Evolutionary conservation across 768 basidiomycete species (phyloP), one percentile per base, ranked within the genome.

Genomic region (Mycena galopus): DNA sequence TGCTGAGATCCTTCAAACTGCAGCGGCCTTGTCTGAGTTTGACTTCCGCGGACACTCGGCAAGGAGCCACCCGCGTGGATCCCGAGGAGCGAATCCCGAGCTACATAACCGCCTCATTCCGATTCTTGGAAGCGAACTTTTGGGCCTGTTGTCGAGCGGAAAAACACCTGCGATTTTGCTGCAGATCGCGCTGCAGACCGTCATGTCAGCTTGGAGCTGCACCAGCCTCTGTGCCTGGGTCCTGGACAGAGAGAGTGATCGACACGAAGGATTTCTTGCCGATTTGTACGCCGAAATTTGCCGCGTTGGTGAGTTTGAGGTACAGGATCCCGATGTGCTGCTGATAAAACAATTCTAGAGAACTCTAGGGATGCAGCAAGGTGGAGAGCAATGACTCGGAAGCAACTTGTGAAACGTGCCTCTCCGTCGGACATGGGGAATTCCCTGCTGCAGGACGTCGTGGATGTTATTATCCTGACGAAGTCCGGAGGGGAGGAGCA

Each of bases 1-100:
- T 39, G 72, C 80, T 10, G 80, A 82, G 55, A 81, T 85, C 21
- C 78, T 81, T 17, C 84, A 86, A 71, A 79, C 78, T 21, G 81
- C 82, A 0, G 82, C 83, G 1, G 78, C 76, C 65, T 79, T 85
- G 75, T 77, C 85, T 0, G 84, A 85, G 27, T 60, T 47, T 25
- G 66, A 67, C 25, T 47, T 67, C 25, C 30, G 39, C 4, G 23
- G 51, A 12, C 61, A n/a, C 12, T 64, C 44, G 17, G 16, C 27
- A 6, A 65, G 47, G 58, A 39, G 4, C 16, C 23, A 27, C 27
- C 14, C n/a, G n/a, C n/a, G 29, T 47, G 47, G 23, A 25, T 19
- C 47, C 19, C 44, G 33, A 16, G 10, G 29, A 7, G 8, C 14
- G 10, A 37, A 53, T 50, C 8, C 55, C 19, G 39, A 63, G 10